Evolutionary conservation across 257 asterid species (phyloP), one percentile per base, ranked within the genome.

Genomic region (Anisodus tanguticus): DNA sequence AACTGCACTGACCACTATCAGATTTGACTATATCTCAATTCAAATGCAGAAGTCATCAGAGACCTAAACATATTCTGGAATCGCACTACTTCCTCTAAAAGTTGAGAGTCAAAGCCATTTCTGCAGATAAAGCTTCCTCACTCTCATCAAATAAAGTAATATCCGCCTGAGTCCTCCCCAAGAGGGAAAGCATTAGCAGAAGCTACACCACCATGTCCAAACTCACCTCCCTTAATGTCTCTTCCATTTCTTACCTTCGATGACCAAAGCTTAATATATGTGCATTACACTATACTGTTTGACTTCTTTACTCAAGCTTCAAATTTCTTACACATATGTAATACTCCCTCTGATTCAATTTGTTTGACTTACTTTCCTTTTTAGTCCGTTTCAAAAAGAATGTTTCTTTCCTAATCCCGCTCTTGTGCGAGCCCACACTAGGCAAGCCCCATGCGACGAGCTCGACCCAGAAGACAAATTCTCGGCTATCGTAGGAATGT

Each of bases 121-220:
- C 55, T 71, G 39, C 57, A 71, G 39, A 45, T 43, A 71, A 69
- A 69, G 78, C 4, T 45, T 71, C 79, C 79, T 71, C 79, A 71
- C 79, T 71, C 37, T 71, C 79, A 71, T 71, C 13, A 41, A 69
- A 69, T 37, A 69, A 39, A 69, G 31, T 8, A 69, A 69, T 69
- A 41, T 16, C 78, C 0, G 13, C 26, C 45, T 3, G 51, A 69
- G 78, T 71, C 79, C n/a, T 71, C 79, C 57, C 39, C 79, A 43
- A 71, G 58, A 71, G 43, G 37, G 39, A 71, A 43, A 71, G 37
- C 39, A 45, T 8, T 71, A 70, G 79, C 79, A 71, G 79, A 71
- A n/a, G 4, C 53, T 71, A 71, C 58, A 71, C 58, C 79, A 71
- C 1, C 2, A 71, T 71, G 58, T 45, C 58, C 79, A 71, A 71